Evolutionary conservation across 352 stramenopile species (phyloP).

Genomic region (Globisporangium acanthophoron): DNA sequence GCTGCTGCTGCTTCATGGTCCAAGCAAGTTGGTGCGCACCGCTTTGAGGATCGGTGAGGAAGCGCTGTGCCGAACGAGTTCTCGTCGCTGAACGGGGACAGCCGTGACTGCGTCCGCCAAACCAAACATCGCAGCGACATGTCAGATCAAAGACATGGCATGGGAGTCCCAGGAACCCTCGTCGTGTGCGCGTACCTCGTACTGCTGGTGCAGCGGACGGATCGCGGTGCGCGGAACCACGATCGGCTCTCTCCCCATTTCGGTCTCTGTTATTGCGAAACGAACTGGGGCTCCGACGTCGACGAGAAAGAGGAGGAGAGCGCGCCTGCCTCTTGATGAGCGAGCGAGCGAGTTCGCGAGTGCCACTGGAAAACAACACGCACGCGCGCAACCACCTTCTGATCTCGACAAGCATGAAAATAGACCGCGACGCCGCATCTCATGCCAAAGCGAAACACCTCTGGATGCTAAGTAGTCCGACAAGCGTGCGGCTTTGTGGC

Average conservation of each 20-base stretch:
- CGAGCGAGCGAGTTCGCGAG: no score
- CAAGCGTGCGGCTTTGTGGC: no score
- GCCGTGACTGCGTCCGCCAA: constrained; percentile 16
- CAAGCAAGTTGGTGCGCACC: constrained; percentile 17
- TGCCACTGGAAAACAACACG: no score
- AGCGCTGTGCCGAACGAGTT: constrained; percentile 27
- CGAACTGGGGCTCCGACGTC: neutral
- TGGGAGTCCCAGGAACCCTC: no score
- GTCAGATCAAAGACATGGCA: neutral
- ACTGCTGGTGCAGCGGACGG: constrained; percentile 41
- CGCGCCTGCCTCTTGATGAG: no score
- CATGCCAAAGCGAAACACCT: no score
- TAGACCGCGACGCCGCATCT: no score
- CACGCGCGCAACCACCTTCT: no score
- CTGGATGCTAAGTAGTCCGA: no score
- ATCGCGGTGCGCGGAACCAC: constrained; percentile 3
- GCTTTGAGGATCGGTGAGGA: constrained; percentile 45
- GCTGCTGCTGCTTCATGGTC: no score
- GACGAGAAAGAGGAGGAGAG: no score
- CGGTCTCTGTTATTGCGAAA: neutral
- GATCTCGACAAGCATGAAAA: no score
- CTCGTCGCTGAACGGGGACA: constrained; percentile 25
- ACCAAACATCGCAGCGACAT: neutral
- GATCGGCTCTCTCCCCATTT: constrained; percentile 11
- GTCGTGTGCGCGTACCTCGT: constrained; percentile 18